Conservation (phyloP, 2,329 filamentous ascomycete genomes). For the Beauveria varroae region DNA sequence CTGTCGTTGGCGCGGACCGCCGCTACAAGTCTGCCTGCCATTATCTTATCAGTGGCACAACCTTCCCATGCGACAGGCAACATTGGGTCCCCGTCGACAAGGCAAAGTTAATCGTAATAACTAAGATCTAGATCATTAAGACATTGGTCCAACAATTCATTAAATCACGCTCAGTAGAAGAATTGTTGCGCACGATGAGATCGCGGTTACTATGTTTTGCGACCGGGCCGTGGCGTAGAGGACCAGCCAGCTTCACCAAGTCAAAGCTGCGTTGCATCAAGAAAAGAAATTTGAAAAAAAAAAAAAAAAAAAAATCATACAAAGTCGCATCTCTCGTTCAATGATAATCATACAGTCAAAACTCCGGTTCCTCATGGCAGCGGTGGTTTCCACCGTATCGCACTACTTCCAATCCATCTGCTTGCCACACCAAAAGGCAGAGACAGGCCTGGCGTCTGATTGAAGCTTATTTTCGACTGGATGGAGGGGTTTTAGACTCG, state of each 20-base stretch:
- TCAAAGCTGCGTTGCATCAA: no score
- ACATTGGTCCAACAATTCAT: no score
- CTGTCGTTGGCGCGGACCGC: background rate
- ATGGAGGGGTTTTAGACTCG: background rate
- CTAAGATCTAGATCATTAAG: no score
- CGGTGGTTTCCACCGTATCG: background rate
- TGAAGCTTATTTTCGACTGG: background rate
- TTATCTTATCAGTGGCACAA: conserved; percentile 3
- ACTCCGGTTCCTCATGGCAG: background rate
- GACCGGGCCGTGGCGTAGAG: no score
- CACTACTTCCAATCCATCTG: background rate
- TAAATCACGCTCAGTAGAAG: no score
- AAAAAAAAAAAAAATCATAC: background rate
- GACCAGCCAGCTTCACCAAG: no score
- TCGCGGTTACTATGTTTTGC: no score
- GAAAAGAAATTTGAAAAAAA: background rate
- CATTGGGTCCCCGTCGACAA: background rate
- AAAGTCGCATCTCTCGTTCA: background rate
- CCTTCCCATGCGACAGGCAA: background rate
- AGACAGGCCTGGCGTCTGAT: background rate
- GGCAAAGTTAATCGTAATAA: no score
- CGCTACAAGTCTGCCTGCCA: background rate
- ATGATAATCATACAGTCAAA: background rate
- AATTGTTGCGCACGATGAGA: no score
- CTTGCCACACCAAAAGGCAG: background rate